Conservation (phyloP, 805 yeast genomes). For the Pichia californica region DNA sequence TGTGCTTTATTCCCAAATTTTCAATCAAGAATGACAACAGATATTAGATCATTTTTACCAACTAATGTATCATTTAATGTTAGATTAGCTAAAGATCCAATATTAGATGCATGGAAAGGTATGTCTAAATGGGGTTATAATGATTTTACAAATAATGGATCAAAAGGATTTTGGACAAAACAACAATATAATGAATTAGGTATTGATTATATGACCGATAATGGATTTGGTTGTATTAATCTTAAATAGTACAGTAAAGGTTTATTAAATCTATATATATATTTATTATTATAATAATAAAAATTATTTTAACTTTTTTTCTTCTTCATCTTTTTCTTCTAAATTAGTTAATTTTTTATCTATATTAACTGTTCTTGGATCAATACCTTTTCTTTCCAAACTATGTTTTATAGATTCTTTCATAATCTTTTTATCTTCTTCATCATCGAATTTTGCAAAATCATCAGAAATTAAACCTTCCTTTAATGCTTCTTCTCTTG, state of each 20-base stretch:
- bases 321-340: neutral
- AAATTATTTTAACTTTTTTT: too few relatives aligned
- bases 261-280: too few relatives aligned
- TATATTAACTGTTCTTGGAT: conserved; percentile 42
- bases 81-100: conserved; percentile 58
- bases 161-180: conserved; percentile 35
- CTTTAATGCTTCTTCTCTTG: conserved; percentile 71
- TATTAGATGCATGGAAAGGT: conserved; percentile 87
- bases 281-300: too few relatives aligned
- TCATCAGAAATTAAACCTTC: conserved; percentile 82
- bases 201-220: conserved; percentile 81
- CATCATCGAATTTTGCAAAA: conserved; percentile 74
- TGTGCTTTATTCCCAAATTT: conserved; percentile 60
- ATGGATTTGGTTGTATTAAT: conserved; percentile 52
- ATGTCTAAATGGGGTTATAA: conserved; percentile 73
- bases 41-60: conserved; percentile 68
- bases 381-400: conserved; percentile 65
- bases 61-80: conserved; percentile 55
- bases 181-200: conserved; percentile 86
- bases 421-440: conserved; percentile 68
- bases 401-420: conserved; percentile 59
- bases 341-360: conserved; percentile 22
- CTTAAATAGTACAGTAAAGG: conserved; percentile 10
- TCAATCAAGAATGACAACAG: conserved; percentile 58
- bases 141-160: conserved; percentile 36